A percentile compares a stretch with the other conserved stretches of the same genome.
Evolutionary conservation across 2,329 filamentous ascomycete genomes (phyloP).

Genomic region (Parafenestella ontariensis): DNA sequence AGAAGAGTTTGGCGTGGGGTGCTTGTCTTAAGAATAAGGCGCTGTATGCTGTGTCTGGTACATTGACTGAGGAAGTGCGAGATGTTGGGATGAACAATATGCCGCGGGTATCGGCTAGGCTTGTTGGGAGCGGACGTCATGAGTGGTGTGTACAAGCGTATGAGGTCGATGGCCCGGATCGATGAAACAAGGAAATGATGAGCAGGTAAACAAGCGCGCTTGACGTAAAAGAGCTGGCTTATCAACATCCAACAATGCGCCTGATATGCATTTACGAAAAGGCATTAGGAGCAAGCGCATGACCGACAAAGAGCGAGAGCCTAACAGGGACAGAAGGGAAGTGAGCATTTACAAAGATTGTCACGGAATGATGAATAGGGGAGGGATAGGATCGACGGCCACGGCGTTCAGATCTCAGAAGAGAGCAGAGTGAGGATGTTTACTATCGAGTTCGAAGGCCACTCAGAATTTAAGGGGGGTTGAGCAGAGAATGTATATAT

Average conservation of each 20-base stretch:
- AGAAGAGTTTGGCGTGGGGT: conserved; percentile 29
- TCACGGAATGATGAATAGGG: no score
- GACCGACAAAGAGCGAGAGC: neutral
- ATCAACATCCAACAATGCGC: neutral
- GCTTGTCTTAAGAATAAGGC: conserved; percentile 34
- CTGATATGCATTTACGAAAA: neutral
- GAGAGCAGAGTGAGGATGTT: no score
- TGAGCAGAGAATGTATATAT: no score
- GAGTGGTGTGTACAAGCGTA: conserved; percentile 19
- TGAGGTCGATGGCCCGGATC: conserved; percentile 4
- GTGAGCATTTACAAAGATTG: no score
- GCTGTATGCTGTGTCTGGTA: conserved; percentile 15
- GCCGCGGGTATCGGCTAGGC: conserved; percentile 20
- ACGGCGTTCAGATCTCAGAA: no score
- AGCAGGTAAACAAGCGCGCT: neutral
- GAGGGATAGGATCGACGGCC: no score
- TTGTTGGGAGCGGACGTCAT: conserved; percentile 22
- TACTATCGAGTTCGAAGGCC: no score
- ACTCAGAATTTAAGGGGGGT: no score
- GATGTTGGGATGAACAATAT: conserved; percentile 13
- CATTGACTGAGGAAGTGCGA: conserved; percentile 21
- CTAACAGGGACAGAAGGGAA: neutral
- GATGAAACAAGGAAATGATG: neutral
- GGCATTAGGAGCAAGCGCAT: neutral
- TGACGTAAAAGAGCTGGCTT: neutral